Evolutionary conservation across 768 basidiomycete species (phyloP), one percentile per base, ranked within the genome.

Genomic region (Hortiboletus campestris): DNA sequence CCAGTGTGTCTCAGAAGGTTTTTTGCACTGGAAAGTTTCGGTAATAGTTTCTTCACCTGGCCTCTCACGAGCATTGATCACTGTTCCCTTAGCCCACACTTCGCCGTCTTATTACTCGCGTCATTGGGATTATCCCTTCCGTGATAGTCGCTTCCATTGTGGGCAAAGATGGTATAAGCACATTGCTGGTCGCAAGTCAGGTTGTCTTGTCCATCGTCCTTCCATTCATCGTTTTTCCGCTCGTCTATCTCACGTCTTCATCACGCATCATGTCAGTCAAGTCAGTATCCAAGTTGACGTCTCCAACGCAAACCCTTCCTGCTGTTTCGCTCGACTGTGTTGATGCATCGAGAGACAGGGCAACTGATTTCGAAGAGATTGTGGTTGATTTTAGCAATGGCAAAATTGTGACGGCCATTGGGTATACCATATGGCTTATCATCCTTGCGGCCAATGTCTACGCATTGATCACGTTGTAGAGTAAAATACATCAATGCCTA

Each of bases 1-100:
- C 0, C 94, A 97, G 71, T 87, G 91, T 20, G 87, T 98, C 38
- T 86, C 85, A 0, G 94, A 97, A 71, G 94, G 94, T 0, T 94
- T 94, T 71, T 78, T 96, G 51, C 84, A 82, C 49, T 96, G 93
- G 93, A 80, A 84, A 44, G 81, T 92, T 35, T 89, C 90, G 60
- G 88, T 89, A 65, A 44, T 66, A 35, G 20, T 44, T 16, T 28
- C 25, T 32, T n/a, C n/a, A 17, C 32, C 58, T 66, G 16, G 43
- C 65, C 28, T 42, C 67, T 10, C 40, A 66, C 55, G 67, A 66
- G 14, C 61, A 72, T 20, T 64, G 67, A 38, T 68, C 73, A 49
- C 63, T 64, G 7, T 41, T 40, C 17, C 35, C 4, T 12, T 50
- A 91, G 89, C 85, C 90, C 38, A 72, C 85, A 34, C 63, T 91